These are phyloP conservation scores for Cladosporium sp. DNA, from an alignment of 2,329 filamentous ascomycete species.

Conservation along the genomic window DNA sequence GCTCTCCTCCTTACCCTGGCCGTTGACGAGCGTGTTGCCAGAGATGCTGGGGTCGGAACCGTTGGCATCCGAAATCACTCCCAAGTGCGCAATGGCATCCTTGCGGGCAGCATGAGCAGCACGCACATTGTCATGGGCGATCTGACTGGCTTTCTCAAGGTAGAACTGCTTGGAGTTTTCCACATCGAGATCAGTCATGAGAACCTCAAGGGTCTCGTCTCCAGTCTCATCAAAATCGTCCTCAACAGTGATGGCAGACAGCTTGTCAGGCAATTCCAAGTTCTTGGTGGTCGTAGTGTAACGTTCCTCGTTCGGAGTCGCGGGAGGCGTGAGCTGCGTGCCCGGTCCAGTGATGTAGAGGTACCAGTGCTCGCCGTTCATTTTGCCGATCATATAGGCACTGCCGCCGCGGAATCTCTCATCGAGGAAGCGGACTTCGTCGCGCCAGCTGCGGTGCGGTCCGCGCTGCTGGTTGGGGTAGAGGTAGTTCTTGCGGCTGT, in stretches of 20 bases:
- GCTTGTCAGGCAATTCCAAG: conserved; percentile 55
- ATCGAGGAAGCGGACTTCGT: conserved; percentile 90
- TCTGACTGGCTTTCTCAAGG: conserved; percentile 78
- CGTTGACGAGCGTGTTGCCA: conserved; percentile 33
- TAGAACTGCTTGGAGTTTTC: conserved; percentile 65
- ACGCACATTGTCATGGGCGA: conserved; percentile 75
- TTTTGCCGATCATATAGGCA: conserved; percentile 99
- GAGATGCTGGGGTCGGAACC: conserved; percentile 34
- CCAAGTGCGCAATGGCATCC: conserved; percentile 56
- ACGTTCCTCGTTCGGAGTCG: conserved; percentile 60
- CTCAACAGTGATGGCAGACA: conserved; percentile 28
- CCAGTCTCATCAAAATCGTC: conserved; percentile 64
- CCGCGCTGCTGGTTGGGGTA: conserved; percentile 92
- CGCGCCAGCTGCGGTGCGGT: conserved; percentile 94
- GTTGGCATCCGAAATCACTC: conserved; percentile 53
- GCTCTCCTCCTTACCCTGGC: conserved; percentile 23
- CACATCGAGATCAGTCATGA: conserved; percentile 66
- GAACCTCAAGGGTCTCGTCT: conserved; percentile 71
- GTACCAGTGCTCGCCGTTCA: conserved; percentile 99
- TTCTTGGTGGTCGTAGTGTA: conserved; percentile 56
- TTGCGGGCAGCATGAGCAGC: conserved; percentile 62
- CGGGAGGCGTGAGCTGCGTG: conserved; percentile 73
- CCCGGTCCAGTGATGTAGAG: conserved; percentile 91
- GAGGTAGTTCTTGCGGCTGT: conserved; percentile 97
- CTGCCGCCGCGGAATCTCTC: conserved; percentile 87